These are phyloP conservation scores for Aspergillus sparsus DNA, from an alignment of 495 filamentous ascomycete genomes.

Conservation along the genomic window DNA sequence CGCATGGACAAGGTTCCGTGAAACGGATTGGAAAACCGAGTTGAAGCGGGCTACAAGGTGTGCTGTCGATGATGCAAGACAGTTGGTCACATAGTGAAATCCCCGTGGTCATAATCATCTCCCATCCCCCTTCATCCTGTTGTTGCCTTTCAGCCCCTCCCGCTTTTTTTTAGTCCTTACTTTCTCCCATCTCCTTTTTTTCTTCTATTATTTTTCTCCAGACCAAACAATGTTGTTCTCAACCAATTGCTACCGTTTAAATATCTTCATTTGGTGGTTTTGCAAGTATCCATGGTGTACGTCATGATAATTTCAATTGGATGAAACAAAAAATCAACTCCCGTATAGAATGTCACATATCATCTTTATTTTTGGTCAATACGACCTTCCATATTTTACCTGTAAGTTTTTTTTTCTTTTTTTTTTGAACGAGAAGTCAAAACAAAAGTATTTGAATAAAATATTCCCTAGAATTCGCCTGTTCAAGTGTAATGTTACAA, in stretches of 20 bases:
- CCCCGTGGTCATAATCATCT: not conserved
- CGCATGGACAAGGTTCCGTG: constrained; percentile 70
- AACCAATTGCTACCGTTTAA: not conserved
- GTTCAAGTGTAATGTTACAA: constrained; percentile 22
- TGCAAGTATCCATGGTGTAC: constrained; percentile 13
- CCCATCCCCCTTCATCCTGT: not conserved
- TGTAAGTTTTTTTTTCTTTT: not conserved
- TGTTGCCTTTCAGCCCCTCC: not conserved
- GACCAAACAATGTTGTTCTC: not conserved
- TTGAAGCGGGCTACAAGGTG: constrained; percentile 83
- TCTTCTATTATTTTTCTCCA: not conserved
- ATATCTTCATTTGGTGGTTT: constrained; percentile 2
- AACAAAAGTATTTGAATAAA: not conserved
- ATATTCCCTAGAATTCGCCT: constrained; percentile 10
- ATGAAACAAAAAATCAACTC: not conserved
- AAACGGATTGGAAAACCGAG: constrained; percentile 64
- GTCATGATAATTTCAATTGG: constrained; percentile 16
- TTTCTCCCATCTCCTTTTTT: not conserved
- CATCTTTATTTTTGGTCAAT: not conserved
- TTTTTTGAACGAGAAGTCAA: not conserved
- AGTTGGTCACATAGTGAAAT: constrained; percentile 38
- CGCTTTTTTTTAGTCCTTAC: not conserved
- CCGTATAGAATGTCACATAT: constrained; percentile 13
- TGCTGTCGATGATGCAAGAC: constrained; percentile 58
- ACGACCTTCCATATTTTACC: not conserved